phyloP scores from a whole-genome alignment of 129 eudicot species.

The Rutidosis leptorrhynchoides region DNA sequence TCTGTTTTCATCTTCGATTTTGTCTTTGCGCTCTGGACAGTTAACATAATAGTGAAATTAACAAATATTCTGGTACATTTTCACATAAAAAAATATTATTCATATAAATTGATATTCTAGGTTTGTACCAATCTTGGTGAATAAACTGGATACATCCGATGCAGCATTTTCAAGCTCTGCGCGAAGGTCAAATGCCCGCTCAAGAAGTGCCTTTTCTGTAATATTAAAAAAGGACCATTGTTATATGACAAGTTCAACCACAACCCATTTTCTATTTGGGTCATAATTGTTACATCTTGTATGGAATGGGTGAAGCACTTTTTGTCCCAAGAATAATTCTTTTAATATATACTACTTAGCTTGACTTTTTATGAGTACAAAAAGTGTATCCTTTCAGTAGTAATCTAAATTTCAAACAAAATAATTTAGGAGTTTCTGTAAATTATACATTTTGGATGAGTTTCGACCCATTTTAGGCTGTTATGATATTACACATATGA shows the following conservation, averaged over 20 bases:
- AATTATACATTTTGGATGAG: background rate
- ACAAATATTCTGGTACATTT: background rate
- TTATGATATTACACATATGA: background rate
- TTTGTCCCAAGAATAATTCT: background rate
- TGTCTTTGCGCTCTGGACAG: constrained; percentile 82
- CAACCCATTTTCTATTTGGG: background rate
- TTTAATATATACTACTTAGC: background rate
- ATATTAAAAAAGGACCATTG: constrained; percentile 11
- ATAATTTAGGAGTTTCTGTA: background rate
- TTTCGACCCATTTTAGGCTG: background rate
- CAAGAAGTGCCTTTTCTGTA: constrained; percentile 90
- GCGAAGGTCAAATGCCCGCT: constrained; percentile 93
- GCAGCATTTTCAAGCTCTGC: constrained; percentile 84
- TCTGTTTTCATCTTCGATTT: constrained; percentile 88
- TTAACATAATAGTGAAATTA: constrained; percentile 7
- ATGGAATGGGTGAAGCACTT: background rate
- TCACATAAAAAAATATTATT: background rate
- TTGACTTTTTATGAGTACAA: no score
- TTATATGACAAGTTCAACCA: background rate
- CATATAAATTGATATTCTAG: background rate
- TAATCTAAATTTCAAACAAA: background rate
- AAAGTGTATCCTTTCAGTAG: background rate
- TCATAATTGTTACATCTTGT: background rate
- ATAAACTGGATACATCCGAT: constrained; percentile 82
- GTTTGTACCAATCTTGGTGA: constrained; percentile 74